Percentiles rank a stretch among this genome's conserved stretches.
Conservation (phyloP, 495 filamentous ascomycete species). For the Saxispiralis lemnorum region DNA sequence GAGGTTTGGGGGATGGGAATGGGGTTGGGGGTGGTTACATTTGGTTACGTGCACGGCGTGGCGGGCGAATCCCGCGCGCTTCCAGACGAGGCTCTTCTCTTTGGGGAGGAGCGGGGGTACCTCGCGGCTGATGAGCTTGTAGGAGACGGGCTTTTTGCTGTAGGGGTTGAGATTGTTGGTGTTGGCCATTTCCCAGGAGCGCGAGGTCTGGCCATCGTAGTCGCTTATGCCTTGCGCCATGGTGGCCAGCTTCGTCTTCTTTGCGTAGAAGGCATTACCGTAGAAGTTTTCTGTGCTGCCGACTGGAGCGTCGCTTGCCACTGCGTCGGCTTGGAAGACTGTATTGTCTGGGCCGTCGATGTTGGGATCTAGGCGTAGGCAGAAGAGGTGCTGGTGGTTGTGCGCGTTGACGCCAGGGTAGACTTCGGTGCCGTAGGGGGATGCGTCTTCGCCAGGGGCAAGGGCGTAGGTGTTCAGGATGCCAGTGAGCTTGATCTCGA, state of each 20-base stretch:
- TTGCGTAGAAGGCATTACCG: slow-evolving; percentile 88
- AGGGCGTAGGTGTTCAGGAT: slow-evolving; percentile 88
- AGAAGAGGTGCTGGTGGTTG: slow-evolving; percentile 95
- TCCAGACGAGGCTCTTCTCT: slow-evolving; percentile 75
- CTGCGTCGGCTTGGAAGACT: slow-evolving; percentile 65
- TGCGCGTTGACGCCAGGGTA: slow-evolving; percentile 71
- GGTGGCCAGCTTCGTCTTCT: slow-evolving; percentile 65
- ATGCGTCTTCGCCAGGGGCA: slow-evolving; percentile 63
- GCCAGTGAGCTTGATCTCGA: slow-evolving; percentile 88
- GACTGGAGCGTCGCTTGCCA: slow-evolving; percentile 45
- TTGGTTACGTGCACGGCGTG: slow-evolving; percentile 86
- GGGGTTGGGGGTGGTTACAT: slow-evolving; percentile 32
- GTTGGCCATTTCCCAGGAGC: slow-evolving; percentile 88
- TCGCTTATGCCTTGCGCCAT: slow-evolving; percentile 56
- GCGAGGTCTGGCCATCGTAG: slow-evolving; percentile 60
- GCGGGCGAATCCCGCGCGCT: slow-evolving; percentile 76
- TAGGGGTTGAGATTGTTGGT: slow-evolving; percentile 67
- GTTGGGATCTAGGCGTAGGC: slow-evolving; percentile 73
- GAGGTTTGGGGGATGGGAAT: not conserved
- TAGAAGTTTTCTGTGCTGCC: slow-evolving; percentile 73
- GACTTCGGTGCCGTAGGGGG: slow-evolving; percentile 86
- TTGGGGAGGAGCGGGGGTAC: slow-evolving; percentile 67
- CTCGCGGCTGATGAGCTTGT: slow-evolving; percentile 82
- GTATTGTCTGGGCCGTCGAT: slow-evolving; percentile 80
- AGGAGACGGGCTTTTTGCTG: slow-evolving; percentile 71